Evolutionary conservation across 345 rosid species (phyloP).

Genomic region (Sonneratia alba): DNA sequence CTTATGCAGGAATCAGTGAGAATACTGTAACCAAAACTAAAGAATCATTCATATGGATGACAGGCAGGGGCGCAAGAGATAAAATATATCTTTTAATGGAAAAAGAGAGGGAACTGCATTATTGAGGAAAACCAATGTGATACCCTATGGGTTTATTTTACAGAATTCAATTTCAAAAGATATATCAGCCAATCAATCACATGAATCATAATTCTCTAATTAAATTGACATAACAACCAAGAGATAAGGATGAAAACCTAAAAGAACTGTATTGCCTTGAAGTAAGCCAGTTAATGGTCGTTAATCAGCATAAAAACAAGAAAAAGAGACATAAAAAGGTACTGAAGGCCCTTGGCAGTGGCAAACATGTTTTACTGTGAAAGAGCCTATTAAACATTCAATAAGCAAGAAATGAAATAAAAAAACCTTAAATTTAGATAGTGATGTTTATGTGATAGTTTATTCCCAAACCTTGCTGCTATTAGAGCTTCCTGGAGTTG

Average conservation of each 20-base stretch:
- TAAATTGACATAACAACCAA: background rate
- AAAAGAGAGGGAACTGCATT: background rate
- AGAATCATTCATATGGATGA: no score
- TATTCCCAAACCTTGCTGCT: slow-evolving; percentile 53
- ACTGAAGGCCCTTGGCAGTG: background rate
- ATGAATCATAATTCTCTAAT: background rate
- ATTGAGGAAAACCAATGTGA: background rate
- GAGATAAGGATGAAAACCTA: background rate
- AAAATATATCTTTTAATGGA: no score
- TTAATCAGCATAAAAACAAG: background rate
- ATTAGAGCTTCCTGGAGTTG: slow-evolving; percentile 28
- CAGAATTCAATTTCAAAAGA: background rate
- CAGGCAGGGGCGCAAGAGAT: no score
- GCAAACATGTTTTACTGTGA: background rate
- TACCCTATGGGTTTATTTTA: background rate
- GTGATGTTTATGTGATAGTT: background rate
- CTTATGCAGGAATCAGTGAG: background rate
- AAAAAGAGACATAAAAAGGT: background rate
- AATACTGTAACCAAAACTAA: background rate
- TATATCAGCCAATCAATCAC: background rate
- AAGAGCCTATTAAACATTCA: background rate
- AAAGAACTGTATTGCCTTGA: background rate
- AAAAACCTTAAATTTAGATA: background rate
- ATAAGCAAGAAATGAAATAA: background rate
- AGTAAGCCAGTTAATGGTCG: background rate